phyloP scores from a whole-genome alignment of 768 basidiomycete genomes.

The Terana coerulea region DNA sequence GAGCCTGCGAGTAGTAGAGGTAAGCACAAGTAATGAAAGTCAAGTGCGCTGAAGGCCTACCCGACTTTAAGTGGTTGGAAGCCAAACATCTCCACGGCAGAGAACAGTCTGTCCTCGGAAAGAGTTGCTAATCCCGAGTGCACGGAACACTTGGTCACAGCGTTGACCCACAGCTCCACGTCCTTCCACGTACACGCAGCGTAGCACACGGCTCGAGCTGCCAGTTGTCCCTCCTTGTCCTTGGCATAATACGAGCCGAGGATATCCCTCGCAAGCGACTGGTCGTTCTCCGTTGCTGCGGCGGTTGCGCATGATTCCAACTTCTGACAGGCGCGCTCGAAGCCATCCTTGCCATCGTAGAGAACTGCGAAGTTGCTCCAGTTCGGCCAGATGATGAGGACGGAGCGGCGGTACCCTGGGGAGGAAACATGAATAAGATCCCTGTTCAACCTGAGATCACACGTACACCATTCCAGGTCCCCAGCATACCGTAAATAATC shows the following conservation, averaged over 20 bases:
- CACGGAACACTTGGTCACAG: slow-evolving; percentile 5
- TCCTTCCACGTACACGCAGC: slow-evolving; percentile 9
- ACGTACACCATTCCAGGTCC: slow-evolving; percentile 21
- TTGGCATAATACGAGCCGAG: background rate
- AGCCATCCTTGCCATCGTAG: slow-evolving; percentile 3
- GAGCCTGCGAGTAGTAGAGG: too few species aligned
- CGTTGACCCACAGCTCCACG: slow-evolving; percentile 7
- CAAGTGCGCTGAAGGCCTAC: background rate
- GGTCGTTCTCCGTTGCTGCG: slow-evolving; percentile 5
- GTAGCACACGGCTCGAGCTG: slow-evolving; percentile 4
- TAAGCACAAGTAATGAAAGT: too few species aligned
- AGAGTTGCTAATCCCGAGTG: background rate
- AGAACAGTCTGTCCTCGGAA: too few species aligned
- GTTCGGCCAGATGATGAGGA: slow-evolving; percentile 24
- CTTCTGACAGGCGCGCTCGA: slow-evolving; percentile 10
- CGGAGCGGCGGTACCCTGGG: slow-evolving; percentile 23
- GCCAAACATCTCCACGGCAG: slow-evolving; percentile 9
- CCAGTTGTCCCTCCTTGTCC: background rate
- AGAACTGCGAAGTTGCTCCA: background rate
- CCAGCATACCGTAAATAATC: slow-evolving; percentile 17
- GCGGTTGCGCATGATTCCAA: background rate
- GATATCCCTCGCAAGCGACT: background rate
- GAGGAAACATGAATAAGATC: background rate
- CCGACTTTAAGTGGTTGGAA: slow-evolving; percentile 4
- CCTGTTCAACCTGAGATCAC: too few species aligned